Conservation (phyloP, 768 basidiomycete genomes). For the Pleurotus citrinopileatus region DNA sequence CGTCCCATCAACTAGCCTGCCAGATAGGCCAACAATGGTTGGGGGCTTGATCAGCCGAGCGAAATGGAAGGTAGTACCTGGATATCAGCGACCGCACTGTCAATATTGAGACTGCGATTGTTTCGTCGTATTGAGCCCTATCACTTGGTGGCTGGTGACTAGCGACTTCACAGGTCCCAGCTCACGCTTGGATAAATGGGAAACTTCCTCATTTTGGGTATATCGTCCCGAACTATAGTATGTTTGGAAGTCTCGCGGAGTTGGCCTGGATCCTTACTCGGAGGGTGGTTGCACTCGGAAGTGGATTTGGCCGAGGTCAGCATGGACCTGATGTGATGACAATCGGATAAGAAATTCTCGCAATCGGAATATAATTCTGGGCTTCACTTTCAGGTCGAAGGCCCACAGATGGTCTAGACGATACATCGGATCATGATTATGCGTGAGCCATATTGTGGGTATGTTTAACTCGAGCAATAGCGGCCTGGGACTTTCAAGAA, state of each 20-base stretch:
- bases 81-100: neutral
- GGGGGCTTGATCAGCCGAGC: neutral
- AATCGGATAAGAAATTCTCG: conserved; percentile 4
- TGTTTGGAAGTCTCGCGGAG: conserved; percentile 8
- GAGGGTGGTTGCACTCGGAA: neutral
- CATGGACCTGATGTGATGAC: neutral
- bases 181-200: neutral
- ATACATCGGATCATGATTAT: conserved; percentile 5
- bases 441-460: too few species aligned
- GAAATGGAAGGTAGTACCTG: conserved; percentile 1
- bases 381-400: neutral
- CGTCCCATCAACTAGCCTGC: neutral
- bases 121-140: conserved; percentile 7
- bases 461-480: too few species aligned
- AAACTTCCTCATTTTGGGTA: neutral
- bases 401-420: neutral
- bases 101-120: neutral
- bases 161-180: neutral
- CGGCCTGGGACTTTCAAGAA: neutral
- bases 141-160: neutral
- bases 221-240: neutral
- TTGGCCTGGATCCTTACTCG: neutral
- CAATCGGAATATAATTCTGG: conserved; percentile 2
- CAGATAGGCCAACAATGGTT: neutral
- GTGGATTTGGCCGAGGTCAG: conserved; percentile 3